Evolutionary conservation across 2,329 filamentous ascomycete species (phyloP).

Genomic region (Macrophomina phaseolina): DNA sequence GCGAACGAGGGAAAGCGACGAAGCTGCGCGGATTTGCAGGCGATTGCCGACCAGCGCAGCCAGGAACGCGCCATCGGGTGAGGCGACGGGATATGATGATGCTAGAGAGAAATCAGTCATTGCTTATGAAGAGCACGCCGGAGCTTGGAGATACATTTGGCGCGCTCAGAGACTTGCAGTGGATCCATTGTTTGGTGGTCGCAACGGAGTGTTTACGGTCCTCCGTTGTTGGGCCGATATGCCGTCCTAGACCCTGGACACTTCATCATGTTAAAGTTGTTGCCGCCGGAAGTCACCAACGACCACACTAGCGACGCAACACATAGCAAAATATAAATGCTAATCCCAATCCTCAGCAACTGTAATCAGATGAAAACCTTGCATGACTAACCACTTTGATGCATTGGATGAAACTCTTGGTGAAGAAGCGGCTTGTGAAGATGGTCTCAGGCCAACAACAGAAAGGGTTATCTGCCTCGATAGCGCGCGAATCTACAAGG

Average conservation of each 20-base stretch:
- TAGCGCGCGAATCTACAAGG: too few species aligned
- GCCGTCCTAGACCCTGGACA: neutral
- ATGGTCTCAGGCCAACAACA: too few species aligned
- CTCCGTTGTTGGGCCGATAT: slow-evolving; percentile 7
- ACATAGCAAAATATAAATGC: too few species aligned
- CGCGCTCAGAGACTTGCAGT: slow-evolving; percentile 17
- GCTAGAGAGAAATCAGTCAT: slow-evolving; percentile 34
- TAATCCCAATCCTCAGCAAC: too few species aligned
- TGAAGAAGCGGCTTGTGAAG: too few species aligned
- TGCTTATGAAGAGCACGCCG: neutral
- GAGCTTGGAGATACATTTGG: slow-evolving; percentile 35
- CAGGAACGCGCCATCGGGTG: slow-evolving; percentile 46
- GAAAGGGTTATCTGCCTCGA: too few species aligned
- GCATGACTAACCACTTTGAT: too few species aligned
- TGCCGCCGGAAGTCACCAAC: neutral
- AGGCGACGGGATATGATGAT: slow-evolving; percentile 43
- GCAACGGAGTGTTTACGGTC: slow-evolving; percentile 18
- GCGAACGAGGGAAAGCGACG: slow-evolving; percentile 43
- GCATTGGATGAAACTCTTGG: too few species aligned
- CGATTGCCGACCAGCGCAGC: slow-evolving; percentile 46
- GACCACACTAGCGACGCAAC: too few species aligned
- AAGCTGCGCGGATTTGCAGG: slow-evolving; percentile 47
- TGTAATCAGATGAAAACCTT: too few species aligned
- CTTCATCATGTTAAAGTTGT: neutral
- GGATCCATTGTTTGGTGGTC: slow-evolving; percentile 18